Evolutionary conservation across 495 filamentous ascomycete species (phyloP), one percentile per base, ranked within the genome.

Genomic region (Rhypophila decipiens): DNA sequence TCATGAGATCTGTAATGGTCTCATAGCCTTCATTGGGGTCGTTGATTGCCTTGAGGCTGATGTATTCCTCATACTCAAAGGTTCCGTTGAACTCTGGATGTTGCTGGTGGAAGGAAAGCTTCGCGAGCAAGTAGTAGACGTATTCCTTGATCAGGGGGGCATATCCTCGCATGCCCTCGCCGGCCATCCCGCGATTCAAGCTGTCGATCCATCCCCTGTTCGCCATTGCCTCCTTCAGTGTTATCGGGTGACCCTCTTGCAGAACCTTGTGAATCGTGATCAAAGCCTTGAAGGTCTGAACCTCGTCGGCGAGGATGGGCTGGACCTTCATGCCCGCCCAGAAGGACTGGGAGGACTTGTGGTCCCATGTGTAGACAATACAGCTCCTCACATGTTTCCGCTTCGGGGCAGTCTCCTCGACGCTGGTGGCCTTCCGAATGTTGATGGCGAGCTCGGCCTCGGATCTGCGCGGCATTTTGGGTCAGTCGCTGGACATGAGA

Each of bases 241-340:
- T 87, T 44, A 86, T 72, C 5, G 91, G 89, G 63, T 97, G 94
- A 21, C 93, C 93, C 63, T 98, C 93, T 60, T 97, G 94, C 13
- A 98, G 75, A 41, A 97, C 93, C 65, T 96, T 95, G 71, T 98
- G 93, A 52, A 91, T 83, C 29, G 85, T 93, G 61, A 94, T 93
- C 18, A 95, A 74, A 38, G 88, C 87, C 67, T 95, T 95, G 75
- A 93, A 95, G 15, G 88, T 93, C 66, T 95, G 88, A 38, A 95
- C 82, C 70, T 95, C 88, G 65, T 97, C 94, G 68, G 93, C 90
- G 44, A 96, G 77, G 56, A 98, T 87, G 23, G 93, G 93, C 67
- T 97, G 93, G 85, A 98, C 93, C 82, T 98, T 98, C 84, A 98
- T 94, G 62, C 88, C 90, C 39, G 87, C 82, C 93, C 93, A 98